These are phyloP conservation scores for Aspergillus homomorphus DNA, from an alignment of 495 filamentous ascomycete species.

Conservation along the genomic window DNA sequence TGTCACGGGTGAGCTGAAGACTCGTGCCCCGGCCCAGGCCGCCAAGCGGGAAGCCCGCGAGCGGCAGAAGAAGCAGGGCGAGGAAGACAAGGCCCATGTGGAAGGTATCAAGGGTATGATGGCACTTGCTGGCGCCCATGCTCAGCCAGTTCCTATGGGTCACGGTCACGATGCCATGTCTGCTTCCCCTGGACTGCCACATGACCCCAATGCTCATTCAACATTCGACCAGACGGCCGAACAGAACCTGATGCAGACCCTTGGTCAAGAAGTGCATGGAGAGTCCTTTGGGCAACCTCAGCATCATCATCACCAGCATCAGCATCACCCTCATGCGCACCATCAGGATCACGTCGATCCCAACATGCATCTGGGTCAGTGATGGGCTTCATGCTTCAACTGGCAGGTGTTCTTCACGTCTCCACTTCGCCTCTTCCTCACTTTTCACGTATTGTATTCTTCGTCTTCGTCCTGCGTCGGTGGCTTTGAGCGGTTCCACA, in stretches of 20 bases:
- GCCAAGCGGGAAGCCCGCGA: slow-evolving; percentile 78
- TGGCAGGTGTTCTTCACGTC: background rate
- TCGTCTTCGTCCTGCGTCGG: background rate
- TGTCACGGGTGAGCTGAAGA: slow-evolving; percentile 92
- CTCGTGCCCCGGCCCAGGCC: slow-evolving; percentile 78
- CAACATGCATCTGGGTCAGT: slow-evolving; percentile 40
- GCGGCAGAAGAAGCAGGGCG: slow-evolving; percentile 59
- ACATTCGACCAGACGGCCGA: slow-evolving; percentile 46
- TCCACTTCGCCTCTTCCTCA: background rate
- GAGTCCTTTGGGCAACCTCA: slow-evolving; percentile 40
- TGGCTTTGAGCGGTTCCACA: background rate
- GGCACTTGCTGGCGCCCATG: slow-evolving; percentile 50
- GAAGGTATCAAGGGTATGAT: slow-evolving; percentile 70
- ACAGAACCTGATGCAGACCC: slow-evolving; percentile 49
- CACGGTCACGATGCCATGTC: slow-evolving; percentile 44
- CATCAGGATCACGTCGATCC: slow-evolving; percentile 38
- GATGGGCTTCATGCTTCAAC: slow-evolving; percentile 6
- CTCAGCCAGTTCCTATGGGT: slow-evolving; percentile 31
- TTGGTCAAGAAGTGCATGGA: slow-evolving; percentile 48
- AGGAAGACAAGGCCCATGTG: slow-evolving; percentile 70
- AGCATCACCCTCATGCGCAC: slow-evolving; percentile 30
- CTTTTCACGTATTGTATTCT: background rate
- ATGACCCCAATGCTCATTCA: slow-evolving; percentile 34
- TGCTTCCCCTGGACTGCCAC: slow-evolving; percentile 40
- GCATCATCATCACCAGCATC: slow-evolving; percentile 24